phyloP scores from a whole-genome alignment of 305 asterid genomes.

The Solanum chacoense region DNA sequence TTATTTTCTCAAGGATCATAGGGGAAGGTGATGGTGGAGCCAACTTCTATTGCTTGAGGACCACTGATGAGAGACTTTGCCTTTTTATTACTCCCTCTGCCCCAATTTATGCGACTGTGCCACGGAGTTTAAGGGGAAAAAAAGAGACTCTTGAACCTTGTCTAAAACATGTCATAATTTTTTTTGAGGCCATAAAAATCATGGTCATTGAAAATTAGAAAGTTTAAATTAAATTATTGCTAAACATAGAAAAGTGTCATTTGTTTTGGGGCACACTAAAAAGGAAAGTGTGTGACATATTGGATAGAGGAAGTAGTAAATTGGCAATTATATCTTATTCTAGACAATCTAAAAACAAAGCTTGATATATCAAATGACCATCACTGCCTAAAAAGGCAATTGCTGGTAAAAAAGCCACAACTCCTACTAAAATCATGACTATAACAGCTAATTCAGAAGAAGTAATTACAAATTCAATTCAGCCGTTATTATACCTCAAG shows the following conservation, averaged over 20 bases:
- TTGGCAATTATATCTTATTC: background rate
- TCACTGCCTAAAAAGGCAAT: background rate
- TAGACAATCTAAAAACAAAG: background rate
- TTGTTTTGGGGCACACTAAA: background rate
- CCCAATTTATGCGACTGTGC: background rate
- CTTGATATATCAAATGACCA: background rate
- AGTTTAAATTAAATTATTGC: background rate
- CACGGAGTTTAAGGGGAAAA: background rate
- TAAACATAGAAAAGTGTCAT: background rate
- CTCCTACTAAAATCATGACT: background rate
- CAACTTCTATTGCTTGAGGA: background rate
- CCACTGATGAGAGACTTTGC: background rate
- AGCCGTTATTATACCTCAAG: constrained; percentile 45
- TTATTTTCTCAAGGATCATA: background rate
- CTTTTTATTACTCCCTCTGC: background rate
- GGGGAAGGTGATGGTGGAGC: background rate
- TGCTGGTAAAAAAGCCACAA: background rate
- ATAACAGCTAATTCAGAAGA: background rate
- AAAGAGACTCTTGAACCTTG: background rate
- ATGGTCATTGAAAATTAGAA: background rate
- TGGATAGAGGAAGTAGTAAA: background rate
- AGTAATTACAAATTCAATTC: background rate
- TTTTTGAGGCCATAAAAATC: background rate
- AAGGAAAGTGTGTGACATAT: background rate
- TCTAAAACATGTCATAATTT: background rate